Base-by-base conservation (phyloP, 768 basidiomycete genomes). In the Collybia mongolica region DNA sequence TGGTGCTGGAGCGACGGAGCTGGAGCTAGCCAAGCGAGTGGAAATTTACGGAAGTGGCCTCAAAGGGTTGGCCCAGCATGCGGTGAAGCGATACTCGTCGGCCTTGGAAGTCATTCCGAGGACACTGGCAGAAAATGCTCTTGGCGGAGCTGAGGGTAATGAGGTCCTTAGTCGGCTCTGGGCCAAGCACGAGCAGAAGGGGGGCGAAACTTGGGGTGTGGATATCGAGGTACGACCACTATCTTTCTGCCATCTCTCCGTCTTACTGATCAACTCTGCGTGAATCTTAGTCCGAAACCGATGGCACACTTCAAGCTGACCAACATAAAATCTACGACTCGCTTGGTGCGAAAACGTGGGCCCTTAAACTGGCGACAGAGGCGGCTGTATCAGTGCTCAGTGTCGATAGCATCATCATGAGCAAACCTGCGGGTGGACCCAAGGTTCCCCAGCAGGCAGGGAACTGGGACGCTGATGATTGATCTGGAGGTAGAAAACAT, bases 371-470 rank as follows among this genome's bases (percentile, higher is more conserved):
- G n/a, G 94, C 88, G 14, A 93, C 93, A 0, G 93, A 97, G 63
- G 92, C 93, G 15, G 93, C 94, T 1, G 79, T 90, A 36, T 86
- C 91, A 0, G 90, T 97, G 24, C 81, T 99, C 48, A 89, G 88
- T 54, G 97, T 99, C 6, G 97, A 99, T 70, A 93, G 90, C 62
- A 98, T 98, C 65, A 97, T 98, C 73, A 93, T 95, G 83, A 91
- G 89, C 72, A 93, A 92, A 64, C 88, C 89, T n/a, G 89, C 90
- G 0, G 90, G 90, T 24, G 90, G 90, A 43, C 90, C 90, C 42
- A 93, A 91, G 65, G 74, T 93, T 43, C 90, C 90, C 46, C 90
- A 93, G 62, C 91, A 93, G 65, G 77, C 86, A 35, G 84, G 89
- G 5, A 90, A 90, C 64, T 93, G 90, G 90, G 91, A 93, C 56